These are phyloP conservation scores for Trichoderma sp. DNA, from an alignment of 2,329 filamentous ascomycete genomes.

Conservation along the genomic window DNA sequence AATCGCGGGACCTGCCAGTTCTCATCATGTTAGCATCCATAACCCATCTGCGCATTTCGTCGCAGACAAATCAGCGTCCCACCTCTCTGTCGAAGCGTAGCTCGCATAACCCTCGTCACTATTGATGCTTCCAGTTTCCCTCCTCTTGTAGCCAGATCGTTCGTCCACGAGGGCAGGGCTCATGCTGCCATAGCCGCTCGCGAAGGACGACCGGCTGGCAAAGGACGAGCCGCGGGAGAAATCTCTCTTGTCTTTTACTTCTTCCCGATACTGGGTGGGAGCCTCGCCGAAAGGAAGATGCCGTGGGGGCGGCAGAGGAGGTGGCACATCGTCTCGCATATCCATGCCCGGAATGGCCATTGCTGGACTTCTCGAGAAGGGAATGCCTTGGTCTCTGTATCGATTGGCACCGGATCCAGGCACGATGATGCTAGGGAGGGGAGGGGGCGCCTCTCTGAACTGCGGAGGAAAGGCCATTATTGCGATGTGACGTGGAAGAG, in stretches of 20 bases:
- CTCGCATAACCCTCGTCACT: slow-evolving; percentile 51
- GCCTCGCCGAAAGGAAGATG: slow-evolving; percentile 43
- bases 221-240: slow-evolving; percentile 34
- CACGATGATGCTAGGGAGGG: slow-evolving; percentile 45
- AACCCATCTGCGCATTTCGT: slow-evolving; percentile 26
- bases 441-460: slow-evolving; percentile 41
- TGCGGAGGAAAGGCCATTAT: slow-evolving; percentile 44
- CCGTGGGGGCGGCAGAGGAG: slow-evolving; percentile 51
- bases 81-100: slow-evolving; percentile 47
- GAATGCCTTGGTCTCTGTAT: slow-evolving; percentile 39
- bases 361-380: slow-evolving; percentile 42
- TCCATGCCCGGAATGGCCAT: slow-evolving; percentile 49
- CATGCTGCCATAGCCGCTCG: slow-evolving; percentile 48
- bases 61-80: slow-evolving; percentile 25
- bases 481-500: slow-evolving; percentile 5
- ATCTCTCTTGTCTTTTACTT: slow-evolving; percentile 39
- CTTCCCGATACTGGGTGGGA: slow-evolving; percentile 36
- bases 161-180: slow-evolving; percentile 43
- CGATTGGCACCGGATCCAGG: slow-evolving; percentile 36
- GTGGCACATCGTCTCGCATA: slow-evolving; percentile 43
- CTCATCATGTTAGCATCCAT: slow-evolving; percentile 28
- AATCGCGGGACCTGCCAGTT: slow-evolving; percentile 46
- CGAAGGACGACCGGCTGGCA: slow-evolving; percentile 34
- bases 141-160: slow-evolving; percentile 40
- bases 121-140: slow-evolving; percentile 37